Conservation (phyloP, 768 basidiomycete species). For the Russula sp. region DNA sequence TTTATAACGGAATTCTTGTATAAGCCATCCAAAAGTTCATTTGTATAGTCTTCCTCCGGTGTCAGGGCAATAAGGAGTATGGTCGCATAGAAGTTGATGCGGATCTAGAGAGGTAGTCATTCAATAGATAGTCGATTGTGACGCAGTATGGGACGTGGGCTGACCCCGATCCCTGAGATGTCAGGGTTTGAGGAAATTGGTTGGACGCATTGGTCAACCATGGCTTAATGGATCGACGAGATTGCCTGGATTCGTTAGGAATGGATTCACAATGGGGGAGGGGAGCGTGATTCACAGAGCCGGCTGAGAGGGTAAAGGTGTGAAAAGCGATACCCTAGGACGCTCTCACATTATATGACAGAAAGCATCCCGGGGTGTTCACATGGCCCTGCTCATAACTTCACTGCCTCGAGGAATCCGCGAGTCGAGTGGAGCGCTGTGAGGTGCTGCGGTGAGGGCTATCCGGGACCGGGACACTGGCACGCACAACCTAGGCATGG, state of each 20-base stretch:
- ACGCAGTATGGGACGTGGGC: not conserved
- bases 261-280: not conserved
- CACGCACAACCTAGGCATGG: not conserved
- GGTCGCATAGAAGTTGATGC: slow-evolving; percentile 19
- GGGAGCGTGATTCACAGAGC: not conserved
- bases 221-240: not conserved
- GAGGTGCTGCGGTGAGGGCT: not conserved
- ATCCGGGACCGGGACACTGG: not conserved
- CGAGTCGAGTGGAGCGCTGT: not conserved
- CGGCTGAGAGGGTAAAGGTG: not conserved
- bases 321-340: not conserved
- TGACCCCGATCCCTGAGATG: slow-evolving; percentile 21
- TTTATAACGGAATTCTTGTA: slow-evolving; percentile 14
- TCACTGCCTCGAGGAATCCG: not conserved
- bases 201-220: slow-evolving; percentile 4
- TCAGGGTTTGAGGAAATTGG: slow-evolving; percentile 9
- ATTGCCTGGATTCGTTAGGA: not conserved
- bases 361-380: not conserved
- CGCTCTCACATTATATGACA: not conserved
- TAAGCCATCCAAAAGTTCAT: slow-evolving; percentile 10
- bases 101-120: slow-evolving; percentile 1
- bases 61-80: slow-evolving; percentile 4
- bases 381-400: not conserved
- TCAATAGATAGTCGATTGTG: not conserved
- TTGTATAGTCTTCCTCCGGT: not conserved